phyloP scores from a whole-genome alignment of 2,329 filamentous ascomycete species.

The Fusarium brachygibbosum region DNA sequence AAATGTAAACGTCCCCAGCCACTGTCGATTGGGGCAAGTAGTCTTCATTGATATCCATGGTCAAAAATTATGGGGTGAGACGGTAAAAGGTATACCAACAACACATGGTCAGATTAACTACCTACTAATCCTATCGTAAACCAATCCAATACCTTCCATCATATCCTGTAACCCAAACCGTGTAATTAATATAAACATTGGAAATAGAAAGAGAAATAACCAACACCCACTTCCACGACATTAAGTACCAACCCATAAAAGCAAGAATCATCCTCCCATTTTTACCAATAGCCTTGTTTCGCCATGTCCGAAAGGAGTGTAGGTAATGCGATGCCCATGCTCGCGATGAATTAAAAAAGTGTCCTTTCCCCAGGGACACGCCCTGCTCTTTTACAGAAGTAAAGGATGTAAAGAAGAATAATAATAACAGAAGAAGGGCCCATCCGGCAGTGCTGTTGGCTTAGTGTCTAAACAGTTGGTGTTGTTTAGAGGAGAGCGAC shows the following conservation, averaged over 20 bases:
- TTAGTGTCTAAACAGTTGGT: not conserved
- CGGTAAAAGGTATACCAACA: slow-evolving; percentile 1
- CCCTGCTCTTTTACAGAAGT: slow-evolving; percentile 24
- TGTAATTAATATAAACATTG: slow-evolving; percentile 36
- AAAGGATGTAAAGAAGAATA: slow-evolving; percentile 25
- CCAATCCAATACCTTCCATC: slow-evolving; percentile 3
- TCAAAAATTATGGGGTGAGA: not conserved
- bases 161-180: not conserved
- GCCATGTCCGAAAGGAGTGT: slow-evolving; percentile 33
- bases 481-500: slow-evolving; percentile 54
- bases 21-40: not conserved
- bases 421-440: slow-evolving; percentile 16
- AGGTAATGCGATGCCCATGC: slow-evolving; percentile 16
- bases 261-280: slow-evolving; percentile 10
- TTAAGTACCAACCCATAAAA: slow-evolving; percentile 15
- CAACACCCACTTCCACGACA: slow-evolving; percentile 25
- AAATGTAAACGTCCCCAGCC: slow-evolving; percentile 1
- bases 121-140: slow-evolving; percentile 30
- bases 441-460: slow-evolving; percentile 20
- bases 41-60: not conserved
- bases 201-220: slow-evolving; percentile 24
- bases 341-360: slow-evolving; percentile 35
- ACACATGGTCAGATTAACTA: slow-evolving; percentile 41
- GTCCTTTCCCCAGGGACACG: slow-evolving; percentile 21
- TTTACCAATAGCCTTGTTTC: slow-evolving; percentile 18